These are phyloP conservation scores for Datisca glomerata DNA, from an alignment of 306 rosid species.

Conservation along the genomic window DNA sequence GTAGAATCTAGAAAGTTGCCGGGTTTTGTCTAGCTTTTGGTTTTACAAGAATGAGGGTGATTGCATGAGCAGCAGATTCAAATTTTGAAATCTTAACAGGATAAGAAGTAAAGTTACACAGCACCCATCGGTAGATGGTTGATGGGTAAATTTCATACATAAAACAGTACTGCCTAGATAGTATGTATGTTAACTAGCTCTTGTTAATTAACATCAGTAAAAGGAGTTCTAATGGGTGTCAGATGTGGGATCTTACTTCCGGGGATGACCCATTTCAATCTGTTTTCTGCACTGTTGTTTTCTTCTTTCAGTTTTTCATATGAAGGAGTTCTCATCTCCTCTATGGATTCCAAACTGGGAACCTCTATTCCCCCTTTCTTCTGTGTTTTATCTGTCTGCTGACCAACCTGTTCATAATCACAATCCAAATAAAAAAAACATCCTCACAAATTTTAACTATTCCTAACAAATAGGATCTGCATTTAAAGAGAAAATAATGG, in stretches of 20 bases:
- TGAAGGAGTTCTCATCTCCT: conserved; percentile 55
- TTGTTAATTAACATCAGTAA: conserved; percentile 41
- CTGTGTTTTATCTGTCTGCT: conserved; percentile 19
- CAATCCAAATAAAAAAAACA: not conserved
- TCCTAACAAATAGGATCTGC: not conserved
- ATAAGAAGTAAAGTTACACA: no score
- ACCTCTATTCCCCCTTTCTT: conserved; percentile 33
- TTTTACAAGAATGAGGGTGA: no score
- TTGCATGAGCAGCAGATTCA: no score
- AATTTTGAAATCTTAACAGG: no score
- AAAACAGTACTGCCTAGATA: no score
- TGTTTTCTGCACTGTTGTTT: conserved; percentile 14
- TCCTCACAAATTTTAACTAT: not conserved
- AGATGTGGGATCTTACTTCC: conserved; percentile 41
- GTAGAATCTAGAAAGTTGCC: no score
- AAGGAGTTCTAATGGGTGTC: conserved; percentile 51
- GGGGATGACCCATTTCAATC: conserved; percentile 16
- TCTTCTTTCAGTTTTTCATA: conserved; percentile 25
- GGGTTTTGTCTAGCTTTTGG: no score
- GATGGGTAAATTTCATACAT: no score
- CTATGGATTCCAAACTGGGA: conserved; percentile 51
- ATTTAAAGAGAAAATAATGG: not conserved
- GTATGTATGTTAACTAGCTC: no score
- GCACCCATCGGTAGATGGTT: no score
- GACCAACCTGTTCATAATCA: conserved; percentile 41